A percentile compares a stretch with the other conserved stretches of the same genome.
Evolutionary conservation across 1,284 basidiomycete species (phyloP).

Genomic region (Cerioporus squamosus): DNA sequence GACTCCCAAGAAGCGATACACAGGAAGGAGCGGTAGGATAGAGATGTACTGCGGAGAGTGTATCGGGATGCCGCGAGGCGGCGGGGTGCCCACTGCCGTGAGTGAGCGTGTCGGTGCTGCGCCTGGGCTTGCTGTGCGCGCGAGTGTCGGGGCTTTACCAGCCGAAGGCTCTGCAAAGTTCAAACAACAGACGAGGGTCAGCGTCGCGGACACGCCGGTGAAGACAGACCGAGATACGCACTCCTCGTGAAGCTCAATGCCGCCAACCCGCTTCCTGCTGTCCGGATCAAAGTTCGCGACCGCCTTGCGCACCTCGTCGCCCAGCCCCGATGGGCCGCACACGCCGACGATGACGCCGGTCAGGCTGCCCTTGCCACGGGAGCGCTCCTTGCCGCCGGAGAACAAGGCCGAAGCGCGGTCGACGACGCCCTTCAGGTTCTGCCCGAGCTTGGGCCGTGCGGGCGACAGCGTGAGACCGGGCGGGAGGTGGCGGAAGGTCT

Average conservation of each 20-base stretch:
- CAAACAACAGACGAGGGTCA: background rate
- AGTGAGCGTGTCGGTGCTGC: too few species aligned
- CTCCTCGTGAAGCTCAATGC: slow-evolving; percentile 76
- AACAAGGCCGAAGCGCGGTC: slow-evolving; percentile 42
- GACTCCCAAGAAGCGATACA: background rate
- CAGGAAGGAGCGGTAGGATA: background rate
- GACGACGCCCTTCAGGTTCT: slow-evolving; percentile 52
- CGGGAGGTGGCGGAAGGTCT: slow-evolving; percentile 41
- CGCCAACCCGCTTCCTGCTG: slow-evolving; percentile 62
- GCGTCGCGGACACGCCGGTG: background rate
- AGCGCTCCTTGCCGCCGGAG: slow-evolving; percentile 26
- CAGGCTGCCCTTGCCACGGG: slow-evolving; percentile 39
- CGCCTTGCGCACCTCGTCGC: slow-evolving; percentile 55
- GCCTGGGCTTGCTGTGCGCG: background rate
- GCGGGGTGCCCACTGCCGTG: too few species aligned
- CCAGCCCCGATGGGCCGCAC: slow-evolving; percentile 66
- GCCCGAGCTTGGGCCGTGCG: slow-evolving; percentile 52
- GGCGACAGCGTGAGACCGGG: slow-evolving; percentile 50
- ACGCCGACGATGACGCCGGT: slow-evolving; percentile 68
- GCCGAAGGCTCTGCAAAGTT: slow-evolving; percentile 25
- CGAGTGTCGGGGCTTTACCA: slow-evolving; percentile 17
- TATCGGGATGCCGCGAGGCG: background rate
- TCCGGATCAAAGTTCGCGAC: slow-evolving; percentile 52
- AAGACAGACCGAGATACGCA: slow-evolving; percentile 28
- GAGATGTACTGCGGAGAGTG: background rate